phyloP scores from a whole-genome alignment of 1,284 basidiomycete genomes.

The Rhodotorula sp. region DNA sequence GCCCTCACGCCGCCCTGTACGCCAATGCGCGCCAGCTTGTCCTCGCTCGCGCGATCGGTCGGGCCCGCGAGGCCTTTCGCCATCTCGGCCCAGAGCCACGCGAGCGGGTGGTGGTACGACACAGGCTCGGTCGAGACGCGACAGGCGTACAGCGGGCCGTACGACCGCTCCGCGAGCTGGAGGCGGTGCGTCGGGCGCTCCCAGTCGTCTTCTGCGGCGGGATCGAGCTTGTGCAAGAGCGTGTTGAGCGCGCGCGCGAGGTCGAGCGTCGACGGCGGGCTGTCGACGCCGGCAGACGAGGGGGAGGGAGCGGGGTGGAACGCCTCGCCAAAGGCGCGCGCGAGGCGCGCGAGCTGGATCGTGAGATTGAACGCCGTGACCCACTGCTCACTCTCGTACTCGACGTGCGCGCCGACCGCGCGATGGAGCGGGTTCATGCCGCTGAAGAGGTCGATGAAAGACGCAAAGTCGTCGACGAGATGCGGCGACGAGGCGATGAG shows the following conservation, averaged over 20 bases:
- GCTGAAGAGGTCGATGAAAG: constrained; percentile 87
- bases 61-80: constrained; percentile 58
- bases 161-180: not conserved
- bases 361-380: constrained; percentile 91
- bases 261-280: not conserved
- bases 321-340: constrained; percentile 82
- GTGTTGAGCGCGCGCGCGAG: not conserved
- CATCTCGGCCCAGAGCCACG: constrained; percentile 88
- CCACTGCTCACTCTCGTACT: constrained; percentile 93
- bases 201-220: not conserved
- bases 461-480: constrained; percentile 56
- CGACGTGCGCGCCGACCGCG: constrained; percentile 77
- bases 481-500: constrained; percentile 16
- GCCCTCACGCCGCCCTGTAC: constrained; percentile 3
- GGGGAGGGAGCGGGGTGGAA: constrained; percentile 52
- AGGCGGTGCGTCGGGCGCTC: not conserved
- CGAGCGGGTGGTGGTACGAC: constrained; percentile 85
- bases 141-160: not conserved
- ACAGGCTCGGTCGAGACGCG: not conserved
- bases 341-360: constrained; percentile 78
- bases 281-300: not conserved
- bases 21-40: constrained; percentile 6
- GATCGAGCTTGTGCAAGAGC: not conserved
- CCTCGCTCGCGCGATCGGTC: not conserved
- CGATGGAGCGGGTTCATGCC: constrained; percentile 85